These are phyloP conservation scores for Cytospora piceae DNA, from an alignment of 2,329 filamentous ascomycete genomes.

Conservation along the genomic window DNA sequence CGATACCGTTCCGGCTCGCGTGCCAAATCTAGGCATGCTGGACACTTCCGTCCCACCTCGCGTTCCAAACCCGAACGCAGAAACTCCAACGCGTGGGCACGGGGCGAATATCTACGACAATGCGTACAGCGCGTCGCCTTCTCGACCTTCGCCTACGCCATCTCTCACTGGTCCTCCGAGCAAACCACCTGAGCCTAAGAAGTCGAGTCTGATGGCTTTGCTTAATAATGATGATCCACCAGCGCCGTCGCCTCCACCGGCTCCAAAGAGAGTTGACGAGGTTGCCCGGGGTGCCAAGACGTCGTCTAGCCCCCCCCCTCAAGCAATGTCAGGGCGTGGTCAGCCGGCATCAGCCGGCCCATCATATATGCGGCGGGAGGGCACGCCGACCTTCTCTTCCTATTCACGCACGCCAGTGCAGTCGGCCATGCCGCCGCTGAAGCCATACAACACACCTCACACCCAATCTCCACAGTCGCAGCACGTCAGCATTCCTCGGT, in stretches of 20 bases:
- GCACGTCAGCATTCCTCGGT: slow-evolving; percentile 50
- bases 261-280: slow-evolving; percentile 55
- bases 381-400: slow-evolving; percentile 49
- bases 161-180: slow-evolving; percentile 46
- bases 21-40: slow-evolving; percentile 27
- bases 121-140: slow-evolving; percentile 25
- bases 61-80: slow-evolving; percentile 27
- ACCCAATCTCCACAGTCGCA: slow-evolving; percentile 55
- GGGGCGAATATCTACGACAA: slow-evolving; percentile 34
- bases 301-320: slow-evolving; percentile 58
- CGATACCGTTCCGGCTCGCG: slow-evolving; percentile 17
- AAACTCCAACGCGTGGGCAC: slow-evolving; percentile 24
- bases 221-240: slow-evolving; percentile 60
- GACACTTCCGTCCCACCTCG: slow-evolving; percentile 23
- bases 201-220: slow-evolving; percentile 65
- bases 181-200: slow-evolving; percentile 58
- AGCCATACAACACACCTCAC: slow-evolving; percentile 49
- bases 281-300: slow-evolving; percentile 46
- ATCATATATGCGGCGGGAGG: slow-evolving; percentile 54
- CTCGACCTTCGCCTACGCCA: slow-evolving; percentile 41
- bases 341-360: slow-evolving; percentile 46
- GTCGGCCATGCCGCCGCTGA: slow-evolving; percentile 58
- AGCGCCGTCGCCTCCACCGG: slow-evolving; percentile 47
- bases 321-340: slow-evolving; percentile 46
- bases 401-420: slow-evolving; percentile 48